Percentiles rank a stretch among this genome's conserved stretches.
Evolutionary conservation across 129 eudicot genomes (phyloP).

Genomic region (Flaveria brownii): DNA sequence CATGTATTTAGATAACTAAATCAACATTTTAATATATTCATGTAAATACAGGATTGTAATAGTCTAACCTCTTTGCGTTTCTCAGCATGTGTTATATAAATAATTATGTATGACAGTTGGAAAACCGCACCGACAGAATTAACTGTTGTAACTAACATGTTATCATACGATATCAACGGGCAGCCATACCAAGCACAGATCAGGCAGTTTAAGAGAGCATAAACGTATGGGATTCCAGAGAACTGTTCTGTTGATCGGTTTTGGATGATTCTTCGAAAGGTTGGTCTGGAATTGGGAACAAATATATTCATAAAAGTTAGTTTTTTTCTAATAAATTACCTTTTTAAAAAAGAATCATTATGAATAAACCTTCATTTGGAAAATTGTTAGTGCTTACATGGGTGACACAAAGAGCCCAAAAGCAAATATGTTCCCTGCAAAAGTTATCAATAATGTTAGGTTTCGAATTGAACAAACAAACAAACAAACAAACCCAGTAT

Average conservation of each 20-base stretch:
- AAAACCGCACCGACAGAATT: slow-evolving; percentile 77
- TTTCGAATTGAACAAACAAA: no score
- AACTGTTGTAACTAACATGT: slow-evolving; percentile 71
- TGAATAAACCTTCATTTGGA: not conserved
- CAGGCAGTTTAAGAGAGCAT: slow-evolving; percentile 80
- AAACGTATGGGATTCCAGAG: slow-evolving; percentile 74
- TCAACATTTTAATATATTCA: not conserved
- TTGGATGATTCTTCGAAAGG: slow-evolving; percentile 69
- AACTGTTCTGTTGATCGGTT: slow-evolving; percentile 73
- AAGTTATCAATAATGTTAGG: slow-evolving; percentile 12
- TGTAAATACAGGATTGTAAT: not conserved
- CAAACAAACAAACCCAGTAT: no score
- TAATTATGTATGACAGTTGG: slow-evolving; percentile 53
- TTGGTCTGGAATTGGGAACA: slow-evolving; percentile 51
- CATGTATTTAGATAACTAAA: not conserved
- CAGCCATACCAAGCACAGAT: slow-evolving; percentile 87
- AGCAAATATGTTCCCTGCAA: slow-evolving; percentile 87
- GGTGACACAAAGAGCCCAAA: slow-evolving; percentile 87
- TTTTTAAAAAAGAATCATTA: not conserved
- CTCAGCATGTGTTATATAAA: slow-evolving; percentile 64
- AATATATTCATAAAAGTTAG: not conserved
- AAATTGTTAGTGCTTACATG: slow-evolving; percentile 50
- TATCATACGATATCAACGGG: slow-evolving; percentile 65
- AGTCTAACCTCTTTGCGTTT: slow-evolving; percentile 52
- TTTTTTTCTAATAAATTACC: not conserved